Evolutionary conservation across 164 flowering plant genomes (phyloP).

Genomic region (Paratinospora sagittata): DNA sequence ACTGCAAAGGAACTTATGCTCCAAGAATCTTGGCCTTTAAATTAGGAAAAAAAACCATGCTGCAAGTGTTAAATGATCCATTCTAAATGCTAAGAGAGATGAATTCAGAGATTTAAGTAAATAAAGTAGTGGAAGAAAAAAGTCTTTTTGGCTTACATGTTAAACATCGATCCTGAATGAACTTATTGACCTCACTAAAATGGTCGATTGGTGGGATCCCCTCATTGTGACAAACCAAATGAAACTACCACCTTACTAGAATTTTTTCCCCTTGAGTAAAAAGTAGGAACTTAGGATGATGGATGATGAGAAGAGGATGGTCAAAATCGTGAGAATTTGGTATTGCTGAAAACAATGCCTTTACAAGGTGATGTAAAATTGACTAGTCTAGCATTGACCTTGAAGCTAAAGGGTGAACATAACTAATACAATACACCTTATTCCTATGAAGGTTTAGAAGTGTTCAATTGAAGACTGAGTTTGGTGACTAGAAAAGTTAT

Average conservation of each 20-base stretch:
- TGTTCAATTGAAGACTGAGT: too few relatives aligned
- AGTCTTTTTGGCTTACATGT: background rate
- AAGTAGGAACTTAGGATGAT: background rate
- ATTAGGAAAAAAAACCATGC: background rate
- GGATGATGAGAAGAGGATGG: background rate
- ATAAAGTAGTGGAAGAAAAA: background rate
- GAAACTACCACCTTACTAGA: background rate
- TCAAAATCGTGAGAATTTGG: background rate
- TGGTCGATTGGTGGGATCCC: background rate
- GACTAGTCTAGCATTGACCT: too few relatives aligned
- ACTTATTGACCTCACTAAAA: background rate
- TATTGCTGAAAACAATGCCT: background rate
- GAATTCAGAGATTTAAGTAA: background rate
- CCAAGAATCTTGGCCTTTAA: background rate
- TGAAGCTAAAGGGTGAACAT: too few relatives aligned
- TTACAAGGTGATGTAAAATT: too few relatives aligned
- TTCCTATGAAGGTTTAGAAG: too few relatives aligned
- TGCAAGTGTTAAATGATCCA: background rate
- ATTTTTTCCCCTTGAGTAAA: background rate
- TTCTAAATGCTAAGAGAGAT: background rate
- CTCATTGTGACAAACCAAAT: background rate
- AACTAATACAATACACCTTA: too few relatives aligned
- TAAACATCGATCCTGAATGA: background rate
- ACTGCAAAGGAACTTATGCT: background rate
- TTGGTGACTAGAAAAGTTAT: too few relatives aligned